Base-by-base conservation (phyloP, 768 basidiomycete species). In the Pluteus cervinus region DNA sequence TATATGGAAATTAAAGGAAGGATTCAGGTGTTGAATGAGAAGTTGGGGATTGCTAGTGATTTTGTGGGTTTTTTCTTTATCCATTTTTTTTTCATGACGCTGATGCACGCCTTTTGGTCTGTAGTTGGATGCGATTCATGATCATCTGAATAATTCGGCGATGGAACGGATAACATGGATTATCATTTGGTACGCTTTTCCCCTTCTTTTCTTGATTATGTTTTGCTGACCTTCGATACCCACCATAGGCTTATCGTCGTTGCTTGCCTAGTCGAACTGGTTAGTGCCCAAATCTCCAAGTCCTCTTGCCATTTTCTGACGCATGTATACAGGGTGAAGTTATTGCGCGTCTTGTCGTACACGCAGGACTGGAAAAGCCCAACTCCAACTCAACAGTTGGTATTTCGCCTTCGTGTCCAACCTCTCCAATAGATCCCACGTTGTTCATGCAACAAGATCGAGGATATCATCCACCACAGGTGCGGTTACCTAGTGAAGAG, bases 101-200 rank as follows among this genome's bases (percentile, higher is more conserved):
- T 41, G 37, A 32, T 38, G 23, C 33, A 21, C 23, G 18, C 18
- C 14, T 23, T 33, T 37, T 34, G 29, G 14, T 35, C 18, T 39
- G n/a, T 42, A 92, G 88, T 68, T 93, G 43, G 86, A 89, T 47
- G 85, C 86, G 29, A 93, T 96, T 46, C 92, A 96, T 49, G 89
- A 94, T 47, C 90, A 94, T 51, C 60, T 96, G 36, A 94, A 94
- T 51, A 85, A 86, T 44, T 77, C 72, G 33, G 87, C 86, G 8
- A 93, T 92, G 85, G 83, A 86, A 41, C 73, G 89, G 17, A 91
- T 94, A 51, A 96, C 92, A 31, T 67, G 60, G 66, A 63, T 66
- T 20, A 55, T 66, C 35, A 72, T 71, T 39, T 73, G 71, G 58
- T 72, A 51, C 26, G 60, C 52, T 51, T 52, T 43, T 56, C 47